These are phyloP conservation scores for Pelargonium myrrhifolium DNA, from an alignment of 441 rosid species.

Conservation along the genomic window DNA sequence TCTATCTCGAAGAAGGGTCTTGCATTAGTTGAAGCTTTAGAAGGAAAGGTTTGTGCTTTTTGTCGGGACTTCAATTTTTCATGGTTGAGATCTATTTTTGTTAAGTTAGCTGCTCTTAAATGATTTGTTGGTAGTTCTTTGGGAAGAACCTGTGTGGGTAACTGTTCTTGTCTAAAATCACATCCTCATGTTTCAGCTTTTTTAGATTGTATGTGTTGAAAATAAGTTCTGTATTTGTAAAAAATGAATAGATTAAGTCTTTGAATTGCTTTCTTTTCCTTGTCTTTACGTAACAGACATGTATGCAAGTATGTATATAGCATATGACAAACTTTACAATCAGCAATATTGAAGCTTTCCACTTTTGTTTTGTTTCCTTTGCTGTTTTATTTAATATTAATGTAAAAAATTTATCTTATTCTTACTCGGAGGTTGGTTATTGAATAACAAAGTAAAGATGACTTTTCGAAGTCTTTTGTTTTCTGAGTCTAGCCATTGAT, in stretches of 20 bases:
- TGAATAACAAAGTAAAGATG: background rate
- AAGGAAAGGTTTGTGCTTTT: conserved; percentile 69
- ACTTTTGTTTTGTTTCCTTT: too few relatives aligned
- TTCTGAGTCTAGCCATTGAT: background rate
- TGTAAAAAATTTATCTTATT: too few relatives aligned
- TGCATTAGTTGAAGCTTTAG: conserved; percentile 65
- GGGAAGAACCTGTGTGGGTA: background rate
- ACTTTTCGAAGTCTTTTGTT: background rate
- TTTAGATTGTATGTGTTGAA: background rate
- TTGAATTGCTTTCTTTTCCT: background rate
- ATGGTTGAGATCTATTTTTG: background rate
- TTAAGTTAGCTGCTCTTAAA: conserved; percentile 8
- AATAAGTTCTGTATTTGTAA: background rate
- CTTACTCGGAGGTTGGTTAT: background rate
- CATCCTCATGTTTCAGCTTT: background rate
- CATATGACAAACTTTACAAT: too few relatives aligned
- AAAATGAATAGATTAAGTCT: background rate
- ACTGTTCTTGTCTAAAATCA: background rate
- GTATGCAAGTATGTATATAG: too few relatives aligned
- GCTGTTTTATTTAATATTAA: too few relatives aligned
- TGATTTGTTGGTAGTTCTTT: background rate
- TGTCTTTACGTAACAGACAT: too few relatives aligned
- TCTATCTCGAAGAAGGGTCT: conserved; percentile 64
- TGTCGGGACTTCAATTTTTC: conserved; percentile 9
- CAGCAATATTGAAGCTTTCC: too few relatives aligned